Evolutionary conservation across 805 yeast species (phyloP).

Genomic region (Nakazawaea holstii): DNA sequence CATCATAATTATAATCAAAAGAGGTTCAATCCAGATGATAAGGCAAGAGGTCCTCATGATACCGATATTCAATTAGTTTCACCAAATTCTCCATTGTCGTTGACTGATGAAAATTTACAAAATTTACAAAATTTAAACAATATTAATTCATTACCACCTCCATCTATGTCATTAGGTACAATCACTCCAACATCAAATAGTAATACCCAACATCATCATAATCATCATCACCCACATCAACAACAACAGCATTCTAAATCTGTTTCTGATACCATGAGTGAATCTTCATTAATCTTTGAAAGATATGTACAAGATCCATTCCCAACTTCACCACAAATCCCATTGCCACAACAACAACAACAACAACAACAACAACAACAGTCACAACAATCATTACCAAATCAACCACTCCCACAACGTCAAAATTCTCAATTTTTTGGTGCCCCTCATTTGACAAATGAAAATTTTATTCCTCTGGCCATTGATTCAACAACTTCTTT

Average conservation of each 20-base stretch:
- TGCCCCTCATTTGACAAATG: conserved; percentile 36
- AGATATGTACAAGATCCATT: conserved; percentile 59
- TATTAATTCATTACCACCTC: conserved; percentile 7
- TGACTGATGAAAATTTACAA: conserved; percentile 11
- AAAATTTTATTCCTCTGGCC: conserved; percentile 52
- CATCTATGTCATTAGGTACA: neutral
- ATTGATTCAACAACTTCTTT: conserved; percentile 44
- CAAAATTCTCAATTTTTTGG: conserved; percentile 22
- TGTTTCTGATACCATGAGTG: conserved; percentile 15
- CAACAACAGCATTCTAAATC: neutral
- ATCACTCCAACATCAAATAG: neutral
- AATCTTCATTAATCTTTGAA: conserved; percentile 54
- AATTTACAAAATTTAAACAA: conserved; percentile 7
- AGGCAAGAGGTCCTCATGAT: neutral
- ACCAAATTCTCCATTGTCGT: conserved; percentile 11
- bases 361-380: conserved; percentile 1
- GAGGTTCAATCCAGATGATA: neutral
- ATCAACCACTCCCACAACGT: neutral
- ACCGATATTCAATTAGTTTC: conserved; percentile 3
- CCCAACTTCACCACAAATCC: neutral
- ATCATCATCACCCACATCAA: neutral
- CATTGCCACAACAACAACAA: neutral
- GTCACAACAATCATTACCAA: neutral
- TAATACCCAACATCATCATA: neutral
- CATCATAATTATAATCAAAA: neutral